Base-by-base conservation (phyloP, 306 rosid genomes). In the Mucuna pruriens region DNA sequence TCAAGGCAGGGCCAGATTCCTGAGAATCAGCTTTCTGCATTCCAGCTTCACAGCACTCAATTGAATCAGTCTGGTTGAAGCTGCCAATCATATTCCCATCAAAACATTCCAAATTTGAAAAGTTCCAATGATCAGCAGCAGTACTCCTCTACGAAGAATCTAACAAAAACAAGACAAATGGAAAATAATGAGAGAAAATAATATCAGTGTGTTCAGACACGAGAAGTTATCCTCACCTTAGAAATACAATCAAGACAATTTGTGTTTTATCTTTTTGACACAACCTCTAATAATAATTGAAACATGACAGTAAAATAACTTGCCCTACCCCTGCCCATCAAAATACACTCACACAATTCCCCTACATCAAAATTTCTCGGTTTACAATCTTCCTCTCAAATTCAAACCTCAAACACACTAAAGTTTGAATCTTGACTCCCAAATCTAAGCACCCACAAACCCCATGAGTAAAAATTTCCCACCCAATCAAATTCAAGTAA, bases 1-100 rank as follows among this genome's bases (percentile, higher is more conserved):
- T 87, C 78, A 52, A 44, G 9, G 33, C 23, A 25, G 71, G 82
- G 77, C 84, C 75, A 16, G 82, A 84, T 66, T 55, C 81, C 34
- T 46, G 44, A 58, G 44, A 29, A 61, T 51, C 65, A 9, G 9
- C 19, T 67, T 65, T 77, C 48, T 4, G 19, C 39, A 40, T 80
- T 23, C 22, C 74, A 31, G 38, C 84, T 58, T 77, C 79, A 33
- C 45, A 12, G 76, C 82, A 73, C 64, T 51, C 81, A 23, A 49
- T 16, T 44, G 73, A 80, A 72, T 76, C 45, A 12, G 58, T 45
- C 22, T 25, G 44, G 13, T 45, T 54, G 44, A 57, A 7, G 74
- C 25, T 22, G n/a, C 34, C 67, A 55, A 10, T 38, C 87, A 71
- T 57, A 31, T 74, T 65, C 67, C 63, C 65, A 6, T 69, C 51